phyloP scores from a whole-genome alignment of 23 red algal genomes.

The Gracilaria gracilis region DNA sequence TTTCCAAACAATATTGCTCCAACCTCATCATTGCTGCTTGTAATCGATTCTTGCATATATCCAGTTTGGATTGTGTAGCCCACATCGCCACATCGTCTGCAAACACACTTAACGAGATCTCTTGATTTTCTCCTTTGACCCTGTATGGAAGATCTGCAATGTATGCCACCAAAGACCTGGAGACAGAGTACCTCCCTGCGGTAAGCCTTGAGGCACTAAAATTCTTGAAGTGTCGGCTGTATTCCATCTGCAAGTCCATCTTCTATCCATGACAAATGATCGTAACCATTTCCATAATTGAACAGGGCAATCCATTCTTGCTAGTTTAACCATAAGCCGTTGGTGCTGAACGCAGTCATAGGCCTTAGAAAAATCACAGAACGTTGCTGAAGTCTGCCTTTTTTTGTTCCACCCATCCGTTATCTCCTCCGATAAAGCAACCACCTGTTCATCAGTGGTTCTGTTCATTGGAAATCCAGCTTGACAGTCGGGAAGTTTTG shows the following conservation, averaged over 20 bases:
- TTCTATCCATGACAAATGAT: conserved; percentile 3
- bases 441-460: background rate
- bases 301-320: background rate
- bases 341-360: conserved; percentile 8
- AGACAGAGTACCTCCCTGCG: background rate
- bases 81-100: background rate
- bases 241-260: conserved; percentile 21
- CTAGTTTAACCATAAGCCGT: background rate
- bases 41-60: background rate
- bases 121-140: background rate
- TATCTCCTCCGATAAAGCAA: background rate
- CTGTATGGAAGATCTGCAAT: background rate
- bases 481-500: background rate
- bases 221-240: background rate
- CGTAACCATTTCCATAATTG: conserved; percentile 11
- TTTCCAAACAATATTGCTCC: background rate
- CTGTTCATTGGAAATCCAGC: background rate
- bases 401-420: background rate
- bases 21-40: background rate
- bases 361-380: conserved; percentile 10
- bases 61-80: background rate
- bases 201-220: background rate
- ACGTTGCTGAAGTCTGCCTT: background rate
- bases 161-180: background rate
- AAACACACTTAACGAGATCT: background rate